Conservation (phyloP, 805 yeast genomes). For the Blastobotrys peoriensis region DNA sequence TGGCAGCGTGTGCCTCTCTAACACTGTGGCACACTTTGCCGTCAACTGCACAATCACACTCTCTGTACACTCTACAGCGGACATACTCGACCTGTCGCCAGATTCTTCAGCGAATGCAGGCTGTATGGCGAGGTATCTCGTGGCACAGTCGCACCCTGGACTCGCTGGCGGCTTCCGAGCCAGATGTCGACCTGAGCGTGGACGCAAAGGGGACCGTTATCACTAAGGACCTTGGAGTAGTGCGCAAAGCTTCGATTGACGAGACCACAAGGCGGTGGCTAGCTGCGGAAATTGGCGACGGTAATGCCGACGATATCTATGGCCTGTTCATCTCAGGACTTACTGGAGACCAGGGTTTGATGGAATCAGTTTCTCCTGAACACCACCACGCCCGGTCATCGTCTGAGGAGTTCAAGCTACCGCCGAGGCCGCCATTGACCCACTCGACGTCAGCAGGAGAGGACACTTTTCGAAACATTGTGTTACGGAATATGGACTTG, state of each 20-base stretch:
- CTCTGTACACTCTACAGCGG: slow-evolving; percentile 16
- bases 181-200: slow-evolving; percentile 24
- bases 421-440: background rate
- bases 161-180: slow-evolving; percentile 24
- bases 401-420: background rate
- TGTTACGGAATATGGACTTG: slow-evolving; percentile 20
- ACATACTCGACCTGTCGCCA: slow-evolving; percentile 23
- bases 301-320: slow-evolving; percentile 13
- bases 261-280: slow-evolving; percentile 21
- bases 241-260: slow-evolving; percentile 20
- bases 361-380: background rate
- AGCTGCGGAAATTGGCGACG: slow-evolving; percentile 15
- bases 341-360: slow-evolving; percentile 10
- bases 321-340: slow-evolving; percentile 23
- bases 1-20: slow-evolving; percentile 26
- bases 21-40: slow-evolving; percentile 21
- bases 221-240: slow-evolving; percentile 20
- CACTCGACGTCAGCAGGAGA: slow-evolving; percentile 3
- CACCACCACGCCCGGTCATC: background rate
- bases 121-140: slow-evolving; percentile 24
- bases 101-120: slow-evolving; percentile 19
- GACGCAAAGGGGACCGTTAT: slow-evolving; percentile 15
- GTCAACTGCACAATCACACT: slow-evolving; percentile 14
- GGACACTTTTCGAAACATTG: slow-evolving; percentile 14
- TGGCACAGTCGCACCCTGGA: slow-evolving; percentile 25